Conservation (phyloP, 768 basidiomycete genomes). For the Tylopilus sp. region DNA sequence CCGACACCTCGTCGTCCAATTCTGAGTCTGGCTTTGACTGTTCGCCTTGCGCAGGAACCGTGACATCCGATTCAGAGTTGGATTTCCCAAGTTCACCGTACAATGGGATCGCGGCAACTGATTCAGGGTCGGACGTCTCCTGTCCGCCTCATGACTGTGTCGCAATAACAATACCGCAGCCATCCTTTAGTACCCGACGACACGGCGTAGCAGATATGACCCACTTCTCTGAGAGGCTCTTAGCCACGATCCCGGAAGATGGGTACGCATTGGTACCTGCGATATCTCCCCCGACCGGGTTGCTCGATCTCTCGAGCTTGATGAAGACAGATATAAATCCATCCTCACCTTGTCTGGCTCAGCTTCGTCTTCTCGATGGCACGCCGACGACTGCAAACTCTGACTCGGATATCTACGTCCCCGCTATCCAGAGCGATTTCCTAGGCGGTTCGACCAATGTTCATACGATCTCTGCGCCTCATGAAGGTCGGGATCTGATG, state of each 20-base stretch:
- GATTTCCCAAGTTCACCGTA: not conserved
- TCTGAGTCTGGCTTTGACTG: not conserved
- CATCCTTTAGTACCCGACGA: constrained; percentile 5
- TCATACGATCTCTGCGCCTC: not conserved
- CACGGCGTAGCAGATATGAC: constrained; percentile 11
- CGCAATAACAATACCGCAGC: too few species aligned
- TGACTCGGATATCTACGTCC: not conserved
- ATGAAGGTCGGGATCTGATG: constrained; percentile 10
- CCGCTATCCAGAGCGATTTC: not conserved
- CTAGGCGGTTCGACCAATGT: not conserved
- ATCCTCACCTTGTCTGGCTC: too few species aligned
- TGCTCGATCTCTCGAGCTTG: not conserved
- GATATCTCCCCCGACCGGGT: not conserved
- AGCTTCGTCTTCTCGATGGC: too few species aligned
- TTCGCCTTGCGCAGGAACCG: not conserved
- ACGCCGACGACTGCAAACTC: not conserved
- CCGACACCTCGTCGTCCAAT: not conserved
- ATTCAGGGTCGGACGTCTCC: too few species aligned
- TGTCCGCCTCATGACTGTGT: too few species aligned
- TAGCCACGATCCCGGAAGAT: not conserved
- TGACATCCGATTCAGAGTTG: not conserved
- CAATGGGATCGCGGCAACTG: not conserved
- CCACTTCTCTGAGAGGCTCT: not conserved
- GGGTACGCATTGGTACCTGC: not conserved
- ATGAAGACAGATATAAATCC: not conserved